Percentiles rank a stretch among this genome's conserved stretches.
Conservation (phyloP, 1,284 basidiomycete genomes). For the Malassezia yamatoensis region DNA sequence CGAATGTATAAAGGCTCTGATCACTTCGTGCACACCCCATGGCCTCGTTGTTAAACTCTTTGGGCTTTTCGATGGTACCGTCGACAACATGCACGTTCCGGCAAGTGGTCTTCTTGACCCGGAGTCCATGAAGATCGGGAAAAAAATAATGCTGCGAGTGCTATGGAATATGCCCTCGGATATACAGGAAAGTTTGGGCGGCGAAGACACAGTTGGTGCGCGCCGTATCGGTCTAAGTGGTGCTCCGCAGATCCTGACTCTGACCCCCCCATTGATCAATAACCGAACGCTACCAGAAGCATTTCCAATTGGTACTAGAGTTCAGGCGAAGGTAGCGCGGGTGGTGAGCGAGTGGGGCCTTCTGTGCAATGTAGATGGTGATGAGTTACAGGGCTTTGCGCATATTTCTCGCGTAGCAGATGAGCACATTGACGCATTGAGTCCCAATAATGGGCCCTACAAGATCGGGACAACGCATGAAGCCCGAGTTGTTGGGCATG, state of each 20-base stretch:
- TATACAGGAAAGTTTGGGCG: constrained; percentile 4
- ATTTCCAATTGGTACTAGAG: constrained; percentile 32
- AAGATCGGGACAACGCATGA: constrained; percentile 54
- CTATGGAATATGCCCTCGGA: constrained; percentile 55
- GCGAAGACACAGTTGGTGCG: constrained; percentile 22
- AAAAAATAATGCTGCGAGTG: constrained; percentile 66
- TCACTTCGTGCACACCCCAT: constrained; percentile 66
- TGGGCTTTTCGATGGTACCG: constrained; percentile 85
- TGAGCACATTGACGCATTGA: constrained; percentile 68
- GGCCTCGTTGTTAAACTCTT: constrained; percentile 83
- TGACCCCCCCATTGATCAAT: constrained; percentile 23
- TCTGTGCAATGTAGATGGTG: constrained; percentile 25
- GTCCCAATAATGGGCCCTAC: constrained; percentile 51
- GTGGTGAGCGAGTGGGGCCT: constrained; percentile 42
- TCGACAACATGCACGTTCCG: constrained; percentile 71
- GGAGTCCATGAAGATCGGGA: constrained; percentile 23
- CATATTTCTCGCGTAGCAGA: constrained; percentile 82
- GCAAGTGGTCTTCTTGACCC: constrained; percentile 18
- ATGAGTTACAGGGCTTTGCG: constrained; percentile 31
- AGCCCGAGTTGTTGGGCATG: constrained; percentile 80
- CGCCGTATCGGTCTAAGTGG: constrained; percentile 40
- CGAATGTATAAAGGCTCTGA: constrained; percentile 67
- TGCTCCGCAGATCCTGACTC: constrained; percentile 29
- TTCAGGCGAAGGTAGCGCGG: constrained; percentile 29
- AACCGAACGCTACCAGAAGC: constrained; percentile 24